Evolutionary conservation across 768 basidiomycete species (phyloP).

Genomic region (Xanthoconium stramineum): DNA sequence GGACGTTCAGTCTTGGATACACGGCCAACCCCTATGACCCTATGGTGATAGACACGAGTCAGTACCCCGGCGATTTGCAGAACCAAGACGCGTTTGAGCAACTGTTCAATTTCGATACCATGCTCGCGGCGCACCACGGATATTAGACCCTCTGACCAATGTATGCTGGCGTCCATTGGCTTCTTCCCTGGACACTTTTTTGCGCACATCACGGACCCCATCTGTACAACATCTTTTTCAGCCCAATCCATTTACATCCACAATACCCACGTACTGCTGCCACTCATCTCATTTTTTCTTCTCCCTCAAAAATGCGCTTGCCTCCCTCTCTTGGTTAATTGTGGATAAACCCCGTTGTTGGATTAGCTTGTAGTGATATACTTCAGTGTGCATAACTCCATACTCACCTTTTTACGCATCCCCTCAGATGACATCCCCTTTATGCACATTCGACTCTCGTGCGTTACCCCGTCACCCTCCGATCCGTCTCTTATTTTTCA

Average conservation of each 20-base stretch:
- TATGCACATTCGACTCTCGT: constrained; percentile 12
- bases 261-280: constrained; percentile 32
- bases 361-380: constrained; percentile 34
- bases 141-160: constrained; percentile 32
- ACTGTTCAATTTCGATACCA: constrained; percentile 36
- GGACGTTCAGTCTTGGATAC: constrained; percentile 22
- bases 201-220: constrained; percentile 25
- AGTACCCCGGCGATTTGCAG: constrained; percentile 28
- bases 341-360: constrained; percentile 36
- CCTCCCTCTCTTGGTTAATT: constrained; percentile 27
- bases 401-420: constrained; percentile 26
- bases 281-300: constrained; percentile 14
- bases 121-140: constrained; percentile 32
- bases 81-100: constrained; percentile 36
- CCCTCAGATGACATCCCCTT: constrained; percentile 8
- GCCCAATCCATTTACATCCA: constrained; percentile 21
- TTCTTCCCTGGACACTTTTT: constrained; percentile 21
- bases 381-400: constrained; percentile 28
- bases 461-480: constrained; percentile 18
- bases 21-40: constrained; percentile 23
- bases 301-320: constrained; percentile 16
- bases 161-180: constrained; percentile 37
- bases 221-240: constrained; percentile 30
- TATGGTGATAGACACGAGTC: constrained; percentile 29
- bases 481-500: not conserved